Evolutionary conservation across 1,139 yeast genomes (phyloP), one percentile per base, ranked within the genome.

Genomic region (Yamadazyma sp.): DNA sequence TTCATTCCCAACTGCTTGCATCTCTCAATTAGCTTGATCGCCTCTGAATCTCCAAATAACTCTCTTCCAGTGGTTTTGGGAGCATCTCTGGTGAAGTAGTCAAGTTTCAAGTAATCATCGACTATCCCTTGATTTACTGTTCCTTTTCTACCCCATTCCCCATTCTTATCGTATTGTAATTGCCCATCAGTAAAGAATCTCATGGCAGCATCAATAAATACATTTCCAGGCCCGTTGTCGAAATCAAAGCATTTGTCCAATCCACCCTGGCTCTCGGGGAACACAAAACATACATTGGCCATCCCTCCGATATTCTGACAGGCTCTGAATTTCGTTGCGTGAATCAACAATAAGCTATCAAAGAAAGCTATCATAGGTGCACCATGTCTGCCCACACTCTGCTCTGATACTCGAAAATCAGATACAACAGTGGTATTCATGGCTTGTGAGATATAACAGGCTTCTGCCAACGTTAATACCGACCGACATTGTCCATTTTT

Each of bases 231-330:
- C 1, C 49, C 49, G 8, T 39, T 45, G 26, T 45, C 49, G 28
- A 40, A 45, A 29, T 45, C 47, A 35, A 42, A 44, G 24, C 41
- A 38, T 13, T 38, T 35, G 15, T 44, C 44, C 13, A 44, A 29
- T 3, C 47, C 47, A 7, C 45, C 46, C 9, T 34, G 37, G 17
- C 16, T 27, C 16, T 45, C 46, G 14, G 48, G 48, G 30, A 16
- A 35, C 16, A 45, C 34, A 20, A 45, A 38, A 31, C 46, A 42
- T 3, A 44, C 49, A 33, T 45, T 45, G 14, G 45, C 45, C 10
- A 45, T 45, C 4, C 49, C 49, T 17, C 49, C 49, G 29, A 45
- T 45, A 31, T 45, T 45, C 29, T 44, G 48, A 33, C 48, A 40
- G 7, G 43, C 43, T 27, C 45, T 42, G 18, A 42, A 35, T 30